Base-by-base conservation (phyloP, 2,329 filamentous ascomycete species). In the Fusarium sulawesiense region DNA sequence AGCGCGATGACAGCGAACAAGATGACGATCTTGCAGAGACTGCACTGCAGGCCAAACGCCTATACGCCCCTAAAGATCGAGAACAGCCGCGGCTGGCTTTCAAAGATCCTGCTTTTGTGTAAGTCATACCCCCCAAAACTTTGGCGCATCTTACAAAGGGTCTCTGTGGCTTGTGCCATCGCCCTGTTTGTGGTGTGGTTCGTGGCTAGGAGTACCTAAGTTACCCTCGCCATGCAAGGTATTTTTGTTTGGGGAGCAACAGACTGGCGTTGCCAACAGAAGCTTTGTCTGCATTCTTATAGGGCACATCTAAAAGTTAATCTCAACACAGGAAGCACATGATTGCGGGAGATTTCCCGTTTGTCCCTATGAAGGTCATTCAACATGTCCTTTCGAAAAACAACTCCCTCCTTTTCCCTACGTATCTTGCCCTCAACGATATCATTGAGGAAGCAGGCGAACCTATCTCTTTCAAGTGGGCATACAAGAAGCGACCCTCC, bases 1-100 rank as follows among this genome's bases (percentile, higher is more conserved):
- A 86, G 70, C 78, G 81, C 18, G 64, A 73, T 2, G 66, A 73
- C 2, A 73, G 68, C 1, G 67, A 69, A 6, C 60, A 71, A 40
- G 64, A 72, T 11, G 72, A 75, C 23, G 65, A 55, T 14, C 30
- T 45, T 7, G 44, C 66, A 20, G 40, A 61, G 16, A 59, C 71
- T 64, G 66, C 71, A 21, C 51, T 30, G 2, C 42, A 45, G 61
- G 71, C 51, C 11, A 73, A 64, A 34, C 66, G 58, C 30, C 64
- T 55, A 27, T 75, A 64, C 20, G 59, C 23, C 32, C 16, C 18
- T 16, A n/a, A 21, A 10, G 14, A 53, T 42, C 23, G 49, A 41
- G 7, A 25, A 21, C 32, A 14, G 20, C 14, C 16, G 11, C 16
- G n/a, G 9, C 30, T 37, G 6, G 32, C 16, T 13, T 13, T n/a